A percentile compares a stretch with the other conserved stretches of the same genome.
phyloP scores from a whole-genome alignment of 768 basidiomycete genomes.

The Rhizopogon vulgaris region DNA sequence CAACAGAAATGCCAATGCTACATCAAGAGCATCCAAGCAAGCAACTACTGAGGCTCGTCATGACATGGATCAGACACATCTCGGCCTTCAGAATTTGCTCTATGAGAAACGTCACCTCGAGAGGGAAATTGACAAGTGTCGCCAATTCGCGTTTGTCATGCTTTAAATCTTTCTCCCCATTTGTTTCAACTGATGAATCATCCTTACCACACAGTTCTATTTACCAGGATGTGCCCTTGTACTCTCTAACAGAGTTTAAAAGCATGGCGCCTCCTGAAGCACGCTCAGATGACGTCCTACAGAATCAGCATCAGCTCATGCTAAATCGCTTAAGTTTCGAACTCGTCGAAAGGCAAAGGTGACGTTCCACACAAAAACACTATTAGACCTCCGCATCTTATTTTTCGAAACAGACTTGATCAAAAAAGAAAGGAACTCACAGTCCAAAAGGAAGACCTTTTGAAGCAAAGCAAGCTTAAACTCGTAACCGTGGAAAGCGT shows the following conservation, averaged over 20 bases:
- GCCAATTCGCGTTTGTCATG: conserved; percentile 76
- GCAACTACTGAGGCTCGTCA: conserved; percentile 69
- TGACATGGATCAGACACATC: conserved; percentile 87
- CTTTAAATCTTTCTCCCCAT: background rate
- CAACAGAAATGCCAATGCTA: conserved; percentile 67
- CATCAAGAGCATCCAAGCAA: conserved; percentile 66
- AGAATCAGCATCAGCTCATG: conserved; percentile 79
- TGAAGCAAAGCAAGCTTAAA: conserved; percentile 77
- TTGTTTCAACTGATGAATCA: background rate
- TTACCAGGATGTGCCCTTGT: conserved; percentile 81
- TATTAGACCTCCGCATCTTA: conserved; percentile 4
- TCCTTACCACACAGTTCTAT: conserved; percentile 51
- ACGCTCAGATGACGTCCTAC: conserved; percentile 51
- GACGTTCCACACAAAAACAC: conserved; percentile 11
- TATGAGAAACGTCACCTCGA: conserved; percentile 90
- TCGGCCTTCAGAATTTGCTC: conserved; percentile 78
- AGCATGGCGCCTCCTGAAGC: conserved; percentile 64
- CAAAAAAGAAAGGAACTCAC: conserved; percentile 61
- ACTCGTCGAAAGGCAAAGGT: conserved; percentile 85
- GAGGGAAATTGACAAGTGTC: conserved; percentile 87
- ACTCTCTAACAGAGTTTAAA: conserved; percentile 63
- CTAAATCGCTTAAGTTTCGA: conserved; percentile 84
- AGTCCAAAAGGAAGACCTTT: conserved; percentile 68
- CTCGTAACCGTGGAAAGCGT: conserved; percentile 68
- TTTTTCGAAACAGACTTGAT: conserved; percentile 51